These are phyloP conservation scores for Cercospora nicotianae DNA, from an alignment of 2,329 filamentous ascomycete genomes.

Conservation along the genomic window DNA sequence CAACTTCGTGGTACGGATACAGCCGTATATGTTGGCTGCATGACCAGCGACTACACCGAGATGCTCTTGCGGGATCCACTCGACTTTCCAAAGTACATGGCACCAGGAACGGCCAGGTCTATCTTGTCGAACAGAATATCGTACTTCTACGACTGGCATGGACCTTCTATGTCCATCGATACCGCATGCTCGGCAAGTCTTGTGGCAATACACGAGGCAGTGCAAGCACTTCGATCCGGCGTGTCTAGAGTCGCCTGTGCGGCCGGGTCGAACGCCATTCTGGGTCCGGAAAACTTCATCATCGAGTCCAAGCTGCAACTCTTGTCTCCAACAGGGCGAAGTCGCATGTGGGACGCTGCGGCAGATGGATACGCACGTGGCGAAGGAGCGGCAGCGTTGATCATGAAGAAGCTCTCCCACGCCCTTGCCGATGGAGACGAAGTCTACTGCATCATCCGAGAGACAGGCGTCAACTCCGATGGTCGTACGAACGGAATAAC, in stretches of 20 bases:
- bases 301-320: slow-evolving; percentile 34
- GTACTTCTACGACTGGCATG: no score
- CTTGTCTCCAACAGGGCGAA: slow-evolving; percentile 25
- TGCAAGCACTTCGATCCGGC: no score
- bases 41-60: slow-evolving; percentile 3
- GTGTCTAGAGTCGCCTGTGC: no score
- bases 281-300: slow-evolving; percentile 22
- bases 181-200: no score
- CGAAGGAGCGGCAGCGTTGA: slow-evolving; percentile 42
- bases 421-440: slow-evolving; percentile 12
- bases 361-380: no score
- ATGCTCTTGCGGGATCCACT: slow-evolving; percentile 18
- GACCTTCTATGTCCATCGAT: no score
- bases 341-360: no score
- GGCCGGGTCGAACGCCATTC: no score
- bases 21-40: slow-evolving; percentile 26
- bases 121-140: no score
- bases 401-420: slow-evolving; percentile 20
- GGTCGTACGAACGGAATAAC: slow-evolving; percentile 32
- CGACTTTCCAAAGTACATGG: slow-evolving; percentile 9
- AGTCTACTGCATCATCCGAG: slow-evolving; percentile 12
- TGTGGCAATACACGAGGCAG: no score
- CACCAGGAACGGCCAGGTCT: no score
- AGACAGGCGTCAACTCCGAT: slow-evolving; percentile 42
- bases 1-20: not conserved